Percentiles rank a stretch among this genome's conserved stretches.
Evolutionary conservation across 768 basidiomycete genomes (phyloP).

Genomic region (Suillus fuscotomentosus): DNA sequence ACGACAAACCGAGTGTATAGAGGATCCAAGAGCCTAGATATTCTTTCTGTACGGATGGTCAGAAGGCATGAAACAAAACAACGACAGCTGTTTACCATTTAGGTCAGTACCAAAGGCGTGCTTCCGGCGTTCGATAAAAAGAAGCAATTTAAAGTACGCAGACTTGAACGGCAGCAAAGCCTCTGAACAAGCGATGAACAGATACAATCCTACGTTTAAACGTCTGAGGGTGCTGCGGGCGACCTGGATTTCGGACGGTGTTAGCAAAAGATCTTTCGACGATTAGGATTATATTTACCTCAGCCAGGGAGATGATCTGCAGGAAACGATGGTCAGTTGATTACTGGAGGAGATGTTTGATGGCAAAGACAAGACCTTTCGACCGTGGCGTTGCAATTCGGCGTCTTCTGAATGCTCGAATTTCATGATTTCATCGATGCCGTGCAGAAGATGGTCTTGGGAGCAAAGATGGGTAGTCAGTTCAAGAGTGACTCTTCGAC

Average conservation of each 20-base stretch:
- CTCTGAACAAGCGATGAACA: slow-evolving; percentile 45
- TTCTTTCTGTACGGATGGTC: slow-evolving; percentile 23
- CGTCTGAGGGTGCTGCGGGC: slow-evolving; percentile 45
- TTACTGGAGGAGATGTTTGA: slow-evolving; percentile 7
- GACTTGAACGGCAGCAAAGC: slow-evolving; percentile 40
- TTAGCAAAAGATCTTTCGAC: neutral
- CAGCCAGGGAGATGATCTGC: slow-evolving; percentile 48
- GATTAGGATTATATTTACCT: slow-evolving; percentile 38
- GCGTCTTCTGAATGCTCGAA: slow-evolving; percentile 16
- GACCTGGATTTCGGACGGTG: slow-evolving; percentile 30
- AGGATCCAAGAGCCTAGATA: slow-evolving; percentile 32
- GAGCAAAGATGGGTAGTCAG: slow-evolving; percentile 28
- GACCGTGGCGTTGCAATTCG: slow-evolving; percentile 21
- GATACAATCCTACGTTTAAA: slow-evolving; percentile 41
- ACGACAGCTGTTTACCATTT: slow-evolving; percentile 15
- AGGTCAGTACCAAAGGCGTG: slow-evolving; percentile 23
- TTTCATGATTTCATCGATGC: slow-evolving; percentile 23
- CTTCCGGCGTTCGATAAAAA: slow-evolving; percentile 37
- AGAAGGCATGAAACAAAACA: neutral
- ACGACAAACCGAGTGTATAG: slow-evolving; percentile 30
- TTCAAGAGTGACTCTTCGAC: slow-evolving; percentile 29
- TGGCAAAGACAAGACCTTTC: slow-evolving; percentile 19
- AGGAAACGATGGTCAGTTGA: neutral
- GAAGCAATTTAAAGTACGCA: slow-evolving; percentile 49
- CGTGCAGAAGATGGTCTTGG: slow-evolving; percentile 25